Conservation (phyloP, 805 yeast genomes). For the Komagataella kurtzmanii region DNA sequence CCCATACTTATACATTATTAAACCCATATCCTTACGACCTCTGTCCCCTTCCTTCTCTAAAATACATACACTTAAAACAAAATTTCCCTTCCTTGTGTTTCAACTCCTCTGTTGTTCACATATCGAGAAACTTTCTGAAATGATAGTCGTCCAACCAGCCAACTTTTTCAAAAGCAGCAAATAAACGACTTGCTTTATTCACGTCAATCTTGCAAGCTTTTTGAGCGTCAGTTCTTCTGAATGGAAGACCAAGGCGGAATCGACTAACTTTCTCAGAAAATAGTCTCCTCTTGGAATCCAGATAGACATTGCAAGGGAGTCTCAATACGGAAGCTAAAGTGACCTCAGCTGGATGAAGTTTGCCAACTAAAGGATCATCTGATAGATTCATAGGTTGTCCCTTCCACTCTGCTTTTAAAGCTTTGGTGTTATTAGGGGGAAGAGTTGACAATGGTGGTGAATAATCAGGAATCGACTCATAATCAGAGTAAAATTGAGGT, state of each 20-base stretch:
- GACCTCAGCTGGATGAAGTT: constrained; percentile 87
- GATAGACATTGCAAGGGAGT: constrained; percentile 74
- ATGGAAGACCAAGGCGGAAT: constrained; percentile 54
- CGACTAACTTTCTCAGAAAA: constrained; percentile 84
- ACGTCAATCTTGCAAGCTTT: constrained; percentile 96
- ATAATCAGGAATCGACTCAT: constrained; percentile 68
- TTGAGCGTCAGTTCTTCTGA: constrained; percentile 95
- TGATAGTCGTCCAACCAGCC: constrained; percentile 82
- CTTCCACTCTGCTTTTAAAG: constrained; percentile 90
- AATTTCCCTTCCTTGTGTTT: background rate
- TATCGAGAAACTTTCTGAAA: constrained; percentile 33
- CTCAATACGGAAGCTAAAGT: constrained; percentile 79
- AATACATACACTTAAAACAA: background rate
- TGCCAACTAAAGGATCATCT: constrained; percentile 54
- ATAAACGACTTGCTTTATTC: constrained; percentile 85
- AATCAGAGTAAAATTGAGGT: constrained; percentile 40
- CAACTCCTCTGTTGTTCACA: background rate
- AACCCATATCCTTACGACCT: background rate
- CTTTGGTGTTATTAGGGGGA: constrained; percentile 50
- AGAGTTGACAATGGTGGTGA: constrained; percentile 59
- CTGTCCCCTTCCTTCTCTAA: background rate
- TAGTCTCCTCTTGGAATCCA: constrained; percentile 68
- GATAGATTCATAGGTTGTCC: constrained; percentile 93
- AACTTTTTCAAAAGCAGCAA: constrained; percentile 79
- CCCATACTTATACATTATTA: background rate